phyloP scores from a whole-genome alignment of 1,139 yeast genomes.

The Blastobotrys indianensis region DNA sequence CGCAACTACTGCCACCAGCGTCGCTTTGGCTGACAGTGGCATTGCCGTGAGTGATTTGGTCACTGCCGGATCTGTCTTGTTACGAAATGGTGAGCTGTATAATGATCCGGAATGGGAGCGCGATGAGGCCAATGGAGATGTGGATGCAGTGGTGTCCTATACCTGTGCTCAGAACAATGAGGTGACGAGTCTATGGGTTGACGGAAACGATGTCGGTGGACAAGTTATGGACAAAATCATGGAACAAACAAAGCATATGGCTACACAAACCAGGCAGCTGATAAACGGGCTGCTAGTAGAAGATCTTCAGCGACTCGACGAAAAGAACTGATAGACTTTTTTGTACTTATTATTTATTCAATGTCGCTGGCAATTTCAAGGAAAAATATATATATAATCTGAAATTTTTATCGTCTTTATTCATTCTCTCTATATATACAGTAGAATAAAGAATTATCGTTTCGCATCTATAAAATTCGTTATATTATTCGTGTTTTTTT shows the following conservation, averaged over 20 bases:
- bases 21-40: slow-evolving; percentile 27
- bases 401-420: background rate
- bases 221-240: slow-evolving; percentile 18
- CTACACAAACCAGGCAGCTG: slow-evolving; percentile 22
- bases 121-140: slow-evolving; percentile 18
- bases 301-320: slow-evolving; percentile 15
- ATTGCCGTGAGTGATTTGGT: slow-evolving; percentile 75
- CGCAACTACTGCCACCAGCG: slow-evolving; percentile 43
- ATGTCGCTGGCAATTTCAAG: background rate
- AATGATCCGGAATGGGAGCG: slow-evolving; percentile 20
- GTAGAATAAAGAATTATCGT: background rate
- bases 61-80: slow-evolving; percentile 55
- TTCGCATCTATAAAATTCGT: no score
- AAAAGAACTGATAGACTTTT: background rate
- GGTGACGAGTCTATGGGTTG: slow-evolving; percentile 49
- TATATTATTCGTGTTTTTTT: background rate
- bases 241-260: slow-evolving; percentile 16
- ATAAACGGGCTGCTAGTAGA: slow-evolving; percentile 25
- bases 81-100: slow-evolving; percentile 10
- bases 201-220: slow-evolving; percentile 23
- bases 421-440: background rate
- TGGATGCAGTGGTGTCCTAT: slow-evolving; percentile 45
- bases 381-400: background rate
- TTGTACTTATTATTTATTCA: slow-evolving; percentile 1
- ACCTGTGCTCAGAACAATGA: slow-evolving; percentile 44